Base-by-base conservation (phyloP, 306 rosid genomes). In the Vachellia collinsii region DNA sequence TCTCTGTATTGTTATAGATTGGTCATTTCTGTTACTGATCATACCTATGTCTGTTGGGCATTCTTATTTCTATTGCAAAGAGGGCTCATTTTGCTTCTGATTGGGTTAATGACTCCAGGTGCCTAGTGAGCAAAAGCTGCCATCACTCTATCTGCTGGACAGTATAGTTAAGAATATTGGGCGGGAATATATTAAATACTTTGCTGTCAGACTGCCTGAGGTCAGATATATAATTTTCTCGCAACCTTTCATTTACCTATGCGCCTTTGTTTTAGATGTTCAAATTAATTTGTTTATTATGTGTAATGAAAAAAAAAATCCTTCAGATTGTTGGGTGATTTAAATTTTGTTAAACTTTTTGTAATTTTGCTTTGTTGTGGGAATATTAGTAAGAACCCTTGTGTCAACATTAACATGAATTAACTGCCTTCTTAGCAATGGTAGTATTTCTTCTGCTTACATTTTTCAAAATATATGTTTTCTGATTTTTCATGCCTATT, bases 121-220 rank as follows among this genome's bases (percentile, higher is more conserved):
- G 83, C 90, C 97, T 11, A 91, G 88, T 72, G 98, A 94, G 25
- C 97, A 91, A 86, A 94, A 94, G 89, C 90, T 94, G 63, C 98
- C 98, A 44, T 91, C 98, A 16, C 98, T 94, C 67, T 94, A 94
- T 88, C 97, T 94, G 79, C 77, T 94, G 77, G 98, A 94, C 94
- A 92, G 98, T 84, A 94, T 94, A 67, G 97, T 94, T 67, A 94
- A 94, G 97, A 94, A 94, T 84, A 92, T 94, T 9, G 97, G 98
- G 81, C 85, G 91, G 85, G 96, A 91, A 80, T 94, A 94, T 85
- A 92, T 92, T 54, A 94, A 92, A 84, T 81, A 86, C 81, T 94
- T 94, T 75, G 97, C 97, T 80, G 79, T 87, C 79, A 94, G 75
- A 80, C 85, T 94, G 22, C 98, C 97, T 23, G 98, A 94, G 98